Evolutionary conservation across 768 basidiomycete genomes (phyloP), one percentile per base, ranked within the genome.

Genomic region (Kondoa subrosea): DNA sequence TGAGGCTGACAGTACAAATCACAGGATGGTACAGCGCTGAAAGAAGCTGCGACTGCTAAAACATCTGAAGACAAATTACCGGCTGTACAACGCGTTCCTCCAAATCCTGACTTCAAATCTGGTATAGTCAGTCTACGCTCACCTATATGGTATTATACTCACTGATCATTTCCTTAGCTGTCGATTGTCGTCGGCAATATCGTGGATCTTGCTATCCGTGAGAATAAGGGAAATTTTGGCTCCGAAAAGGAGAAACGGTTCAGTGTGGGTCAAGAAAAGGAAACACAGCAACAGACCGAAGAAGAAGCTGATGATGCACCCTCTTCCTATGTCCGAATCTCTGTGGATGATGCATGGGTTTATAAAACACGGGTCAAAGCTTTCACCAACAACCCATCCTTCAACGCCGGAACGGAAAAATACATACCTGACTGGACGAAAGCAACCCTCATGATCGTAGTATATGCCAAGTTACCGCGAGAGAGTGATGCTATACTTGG

Each of bases 401-500:
- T 78, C 67, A 80, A 81, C 67, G 67, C 86, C 1, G 81, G 83
- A 0, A 85, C 85, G 1, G 87, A 89, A 75, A 79, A 81, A 34
- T 86, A 86, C 75, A 78, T 87, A 30, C 79, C 82, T 2, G 83
- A 86, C 72, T 87, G 82, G 82, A 76, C 77, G 14, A 79, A 78
- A 8, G 79, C 85, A 2, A 81, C 83, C n/a, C 79, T 87, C 57
- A 79, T 85, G 12, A 81, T 88, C 30, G 81, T 85, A 16, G 84
- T 87, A 17, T 61, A 27, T 17, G 59, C 26, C 26, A 61, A 61
- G 59, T 17, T 27, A 32, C 26, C 26, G 4, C 12, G 8, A 17
- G 26, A 27, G n/a, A 32, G 25, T 25, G 59, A 61, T 27, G 31
- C 26, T 27, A 27, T 61, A 27, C 26, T 61, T 17, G 59, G 59